Conservation (phyloP, 257 asterid species). For the Knoxia roxburghii region DNA sequence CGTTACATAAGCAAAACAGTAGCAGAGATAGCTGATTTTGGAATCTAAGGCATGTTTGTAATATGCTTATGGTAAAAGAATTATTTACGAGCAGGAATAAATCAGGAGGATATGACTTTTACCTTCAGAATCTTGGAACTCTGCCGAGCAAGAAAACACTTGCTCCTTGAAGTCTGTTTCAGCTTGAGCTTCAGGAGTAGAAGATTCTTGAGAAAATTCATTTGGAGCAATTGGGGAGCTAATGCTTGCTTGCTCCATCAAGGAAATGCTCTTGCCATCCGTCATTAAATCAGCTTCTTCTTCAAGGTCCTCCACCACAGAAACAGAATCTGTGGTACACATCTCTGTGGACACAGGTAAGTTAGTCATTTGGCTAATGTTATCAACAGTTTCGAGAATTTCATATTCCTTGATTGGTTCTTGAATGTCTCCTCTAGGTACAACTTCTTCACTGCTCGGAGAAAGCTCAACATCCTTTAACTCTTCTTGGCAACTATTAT, state of each 20-base stretch:
- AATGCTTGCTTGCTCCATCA: constrained; percentile 14
- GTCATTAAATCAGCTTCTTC: constrained; percentile 12
- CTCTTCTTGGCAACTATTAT: constrained; percentile 14
- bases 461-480: background rate
- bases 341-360: constrained; percentile 5
- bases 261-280: constrained; percentile 4
- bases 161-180: constrained; percentile 16
- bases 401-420: constrained; percentile 9
- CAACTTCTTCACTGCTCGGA: constrained; percentile 9
- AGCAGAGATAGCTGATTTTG: background rate
- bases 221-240: background rate
- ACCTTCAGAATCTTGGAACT: constrained; percentile 42
- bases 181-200: constrained; percentile 16
- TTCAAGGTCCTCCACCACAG: constrained; percentile 15
- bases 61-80: background rate
- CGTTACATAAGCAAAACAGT: background rate
- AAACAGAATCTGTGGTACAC: constrained; percentile 9
- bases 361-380: constrained; percentile 16
- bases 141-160: constrained; percentile 11
- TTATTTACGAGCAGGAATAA: too few species aligned
- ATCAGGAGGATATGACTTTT: background rate
- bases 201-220: constrained; percentile 17
- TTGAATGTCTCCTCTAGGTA: background rate
- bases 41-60: background rate
- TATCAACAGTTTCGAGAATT: constrained; percentile 6